Percentiles rank a stretch among this genome's conserved stretches.
Conservation (phyloP, 148 eudicot genomes). For the Linanthus parryae region DNA sequence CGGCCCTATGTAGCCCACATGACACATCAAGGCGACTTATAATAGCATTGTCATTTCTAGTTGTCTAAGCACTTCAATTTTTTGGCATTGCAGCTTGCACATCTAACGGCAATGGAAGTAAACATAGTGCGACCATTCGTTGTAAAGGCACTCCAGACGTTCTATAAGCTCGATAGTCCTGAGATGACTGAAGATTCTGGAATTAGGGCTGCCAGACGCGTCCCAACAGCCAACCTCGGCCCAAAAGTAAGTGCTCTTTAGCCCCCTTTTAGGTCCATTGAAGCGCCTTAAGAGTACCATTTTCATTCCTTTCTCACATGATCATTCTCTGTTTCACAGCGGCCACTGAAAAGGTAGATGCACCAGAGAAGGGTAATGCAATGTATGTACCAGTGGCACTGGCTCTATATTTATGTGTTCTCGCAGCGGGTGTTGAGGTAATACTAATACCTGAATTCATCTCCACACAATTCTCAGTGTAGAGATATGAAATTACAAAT, state of each 20-base stretch:
- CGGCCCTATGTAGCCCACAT: no score
- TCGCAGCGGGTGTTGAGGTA: background rate
- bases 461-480: background rate
- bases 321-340: constrained; percentile 17
- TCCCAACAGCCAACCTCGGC: constrained; percentile 62
- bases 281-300: background rate
- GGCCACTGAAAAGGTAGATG: constrained; percentile 21
- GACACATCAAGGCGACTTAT: no score
- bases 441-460: background rate
- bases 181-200: constrained; percentile 71
- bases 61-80: background rate
- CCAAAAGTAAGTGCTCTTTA: constrained; percentile 63
- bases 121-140: constrained; percentile 89
- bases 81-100: constrained; percentile 55
- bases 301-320: background rate
- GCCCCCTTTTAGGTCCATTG: background rate
- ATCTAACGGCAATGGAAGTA: constrained; percentile 97
- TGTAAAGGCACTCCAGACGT: constrained; percentile 71
- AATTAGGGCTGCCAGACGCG: constrained; percentile 36
- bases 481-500: background rate
- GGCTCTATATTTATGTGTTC: background rate
- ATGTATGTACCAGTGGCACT: background rate
- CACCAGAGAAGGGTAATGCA: background rate
- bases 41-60: background rate
- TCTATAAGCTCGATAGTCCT: constrained; percentile 80